Evolutionary conservation across 108 stramenopile genomes (phyloP).

Genomic region (Skeletonema tropicum): DNA sequence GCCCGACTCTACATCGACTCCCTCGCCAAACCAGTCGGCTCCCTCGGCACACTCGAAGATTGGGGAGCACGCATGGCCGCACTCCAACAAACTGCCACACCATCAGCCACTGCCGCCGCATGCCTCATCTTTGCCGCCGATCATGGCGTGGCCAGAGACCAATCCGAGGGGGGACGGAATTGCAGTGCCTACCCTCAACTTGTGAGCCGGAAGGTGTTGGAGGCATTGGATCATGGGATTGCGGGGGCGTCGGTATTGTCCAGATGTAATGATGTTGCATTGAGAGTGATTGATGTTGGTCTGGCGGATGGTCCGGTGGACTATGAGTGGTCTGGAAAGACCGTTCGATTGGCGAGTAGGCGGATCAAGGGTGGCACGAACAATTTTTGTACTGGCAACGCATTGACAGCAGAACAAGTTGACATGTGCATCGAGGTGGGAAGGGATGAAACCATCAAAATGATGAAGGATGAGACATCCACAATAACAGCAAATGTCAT

Average conservation of each 20-base stretch:
- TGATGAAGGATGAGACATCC: too few relatives aligned
- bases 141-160: conserved; percentile 70
- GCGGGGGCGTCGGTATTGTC: conserved; percentile 73
- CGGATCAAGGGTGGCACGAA: conserved; percentile 57
- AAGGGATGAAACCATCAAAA: conserved; percentile 25
- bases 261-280: conserved; percentile 44
- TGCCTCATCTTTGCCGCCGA: conserved; percentile 82
- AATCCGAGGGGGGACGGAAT: conserved; percentile 63
- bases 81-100: conserved; percentile 51
- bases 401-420: conserved; percentile 66
- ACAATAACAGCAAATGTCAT: conserved; percentile 25
- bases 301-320: conserved; percentile 37
- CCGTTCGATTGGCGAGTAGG: conserved; percentile 39
- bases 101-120: conserved; percentile 31
- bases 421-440: conserved; percentile 54
- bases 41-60: conserved; percentile 76
- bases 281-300: conserved; percentile 79
- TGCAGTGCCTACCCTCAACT: conserved; percentile 75
- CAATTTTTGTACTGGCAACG: conserved; percentile 65
- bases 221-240: conserved; percentile 57
- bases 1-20: conserved; percentile 61
- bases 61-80: conserved; percentile 68
- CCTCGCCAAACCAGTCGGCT: conserved; percentile 83
- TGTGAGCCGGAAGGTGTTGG: conserved; percentile 64
- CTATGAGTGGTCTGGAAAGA: conserved; percentile 25